Evolutionary conservation across 129 eudicot species (phyloP), one percentile per base, ranked within the genome.

Genomic region (Cynara cardunculus): DNA sequence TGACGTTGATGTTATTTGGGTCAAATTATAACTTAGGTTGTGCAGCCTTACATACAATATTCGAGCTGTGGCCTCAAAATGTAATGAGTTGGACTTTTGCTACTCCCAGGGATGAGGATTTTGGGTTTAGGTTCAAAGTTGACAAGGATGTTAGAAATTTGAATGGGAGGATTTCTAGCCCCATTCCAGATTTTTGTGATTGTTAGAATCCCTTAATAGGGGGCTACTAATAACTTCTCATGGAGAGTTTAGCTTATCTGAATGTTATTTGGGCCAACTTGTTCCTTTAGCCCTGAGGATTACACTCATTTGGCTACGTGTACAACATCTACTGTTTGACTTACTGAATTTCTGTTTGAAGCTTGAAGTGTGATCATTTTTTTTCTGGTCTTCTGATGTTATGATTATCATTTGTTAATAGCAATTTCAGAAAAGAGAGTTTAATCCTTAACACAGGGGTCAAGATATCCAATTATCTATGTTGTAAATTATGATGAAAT

Each of bases 1-100:
- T 77, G 72, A 32, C 13, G 16, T 9, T 61, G 31, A 49, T 76
- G 49, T 73, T 61, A 30, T 77, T 18, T 77, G 72, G 80, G 53
- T 65, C 14, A 37, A 25, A 8, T 64, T 62, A 34, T 65, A 62
- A 35, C 22, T 75, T 77, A 61, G 34, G 31, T 12, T 3, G 14
- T 35, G 32, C 25, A 5, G 80, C 4, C 18, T 77, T 24, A 39
- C 39, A 24, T 22, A 34, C 25, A 24, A 76, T 77, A 77, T 65
- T 34, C 4, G 26, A 65, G 64, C 10, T 22, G 61, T 76, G 24
- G 70, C 70, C 34, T 64, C 73, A 24, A 3, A 53, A 46, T 46
- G 59, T 13, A 13, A 46, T 2, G 19, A 46, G 19, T 46, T 46
- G 22, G 22, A 18, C 8, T 53, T 22, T 7, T 53, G 62, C 62